These are phyloP conservation scores for Phoma sp. DNA, from an alignment of 2,329 filamentous ascomycete species.

Conservation along the genomic window DNA sequence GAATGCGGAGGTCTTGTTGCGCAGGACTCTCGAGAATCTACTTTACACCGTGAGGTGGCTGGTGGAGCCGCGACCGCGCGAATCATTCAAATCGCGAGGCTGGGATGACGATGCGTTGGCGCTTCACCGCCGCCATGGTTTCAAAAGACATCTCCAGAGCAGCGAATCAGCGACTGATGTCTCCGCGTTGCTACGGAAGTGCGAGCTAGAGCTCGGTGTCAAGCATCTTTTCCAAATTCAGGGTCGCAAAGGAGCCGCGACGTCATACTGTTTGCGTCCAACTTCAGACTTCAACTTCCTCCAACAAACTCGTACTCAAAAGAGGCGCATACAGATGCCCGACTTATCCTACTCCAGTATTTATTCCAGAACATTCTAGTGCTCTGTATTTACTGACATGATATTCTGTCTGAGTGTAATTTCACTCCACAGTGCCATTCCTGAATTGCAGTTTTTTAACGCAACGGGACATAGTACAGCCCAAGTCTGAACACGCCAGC, in stretches of 20 bases:
- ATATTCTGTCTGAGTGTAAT: no score
- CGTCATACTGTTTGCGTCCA: constrained; percentile 1
- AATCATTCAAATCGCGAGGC: constrained; percentile 42
- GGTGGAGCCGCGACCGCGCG: constrained; percentile 27
- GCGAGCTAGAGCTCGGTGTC: not conserved
- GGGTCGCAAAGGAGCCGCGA: constrained; percentile 1
- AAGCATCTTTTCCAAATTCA: not conserved
- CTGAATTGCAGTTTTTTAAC: no score
- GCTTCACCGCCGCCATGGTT: constrained; percentile 26
- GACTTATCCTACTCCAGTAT: no score
- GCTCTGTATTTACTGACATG: no score
- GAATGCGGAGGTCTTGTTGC: constrained; percentile 17
- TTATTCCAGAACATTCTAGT: no score
- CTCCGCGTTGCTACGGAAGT: not conserved
- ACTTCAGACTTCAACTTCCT: no score
- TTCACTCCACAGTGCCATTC: no score
- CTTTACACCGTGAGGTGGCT: constrained; percentile 35
- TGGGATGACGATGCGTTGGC: constrained; percentile 42
- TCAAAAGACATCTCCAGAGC: constrained; percentile 11
- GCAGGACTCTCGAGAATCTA: constrained; percentile 14
- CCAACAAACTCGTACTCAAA: no score
- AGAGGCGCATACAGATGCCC: no score
- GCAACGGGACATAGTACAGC: no score
- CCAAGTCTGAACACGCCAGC: no score
- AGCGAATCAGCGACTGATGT: constrained; percentile 3